Evolutionary conservation across 768 basidiomycete species (phyloP).

Genomic region (Suillus hirtellus): DNA sequence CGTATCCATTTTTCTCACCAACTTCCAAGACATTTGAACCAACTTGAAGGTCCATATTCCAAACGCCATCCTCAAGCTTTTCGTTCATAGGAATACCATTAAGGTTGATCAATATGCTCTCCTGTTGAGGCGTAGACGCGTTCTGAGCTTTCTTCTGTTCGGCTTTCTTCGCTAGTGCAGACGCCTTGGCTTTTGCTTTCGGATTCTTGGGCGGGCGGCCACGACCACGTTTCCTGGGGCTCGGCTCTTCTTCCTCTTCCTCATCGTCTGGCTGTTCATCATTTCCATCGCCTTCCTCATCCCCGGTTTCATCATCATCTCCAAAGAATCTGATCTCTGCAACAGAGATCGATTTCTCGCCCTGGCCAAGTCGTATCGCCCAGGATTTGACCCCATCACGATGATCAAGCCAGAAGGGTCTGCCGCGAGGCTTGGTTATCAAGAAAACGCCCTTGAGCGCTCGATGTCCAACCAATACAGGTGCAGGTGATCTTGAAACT

Average conservation of each 20-base stretch:
- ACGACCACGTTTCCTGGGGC: constrained; percentile 44
- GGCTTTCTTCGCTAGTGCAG: constrained; percentile 35
- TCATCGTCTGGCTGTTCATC: constrained; percentile 50
- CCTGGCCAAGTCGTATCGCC: constrained; percentile 60
- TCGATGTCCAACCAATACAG: constrained; percentile 36
- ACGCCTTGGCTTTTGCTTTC: constrained; percentile 34
- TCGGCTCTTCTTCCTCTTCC: constrained; percentile 35
- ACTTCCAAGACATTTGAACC: constrained; percentile 71
- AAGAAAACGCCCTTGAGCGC: constrained; percentile 56
- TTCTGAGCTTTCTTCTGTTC: constrained; percentile 48
- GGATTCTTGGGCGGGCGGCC: constrained; percentile 35
- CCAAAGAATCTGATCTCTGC: constrained; percentile 53
- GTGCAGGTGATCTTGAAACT: constrained; percentile 33
- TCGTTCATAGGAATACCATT: constrained; percentile 56
- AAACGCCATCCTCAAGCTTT: constrained; percentile 50
- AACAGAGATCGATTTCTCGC: constrained; percentile 58
- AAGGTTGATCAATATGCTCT: constrained; percentile 61
- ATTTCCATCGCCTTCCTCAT: constrained; percentile 47
- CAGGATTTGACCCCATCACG: constrained; percentile 74
- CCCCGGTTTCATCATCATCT: constrained; percentile 60
- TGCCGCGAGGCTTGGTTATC: constrained; percentile 56
- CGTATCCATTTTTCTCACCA: constrained; percentile 66
- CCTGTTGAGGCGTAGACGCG: constrained; percentile 36
- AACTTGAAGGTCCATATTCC: constrained; percentile 60
- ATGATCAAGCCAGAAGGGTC: constrained; percentile 59